Conservation (phyloP, 345 rosid species). For the Abelmoschus esculentus region DNA sequence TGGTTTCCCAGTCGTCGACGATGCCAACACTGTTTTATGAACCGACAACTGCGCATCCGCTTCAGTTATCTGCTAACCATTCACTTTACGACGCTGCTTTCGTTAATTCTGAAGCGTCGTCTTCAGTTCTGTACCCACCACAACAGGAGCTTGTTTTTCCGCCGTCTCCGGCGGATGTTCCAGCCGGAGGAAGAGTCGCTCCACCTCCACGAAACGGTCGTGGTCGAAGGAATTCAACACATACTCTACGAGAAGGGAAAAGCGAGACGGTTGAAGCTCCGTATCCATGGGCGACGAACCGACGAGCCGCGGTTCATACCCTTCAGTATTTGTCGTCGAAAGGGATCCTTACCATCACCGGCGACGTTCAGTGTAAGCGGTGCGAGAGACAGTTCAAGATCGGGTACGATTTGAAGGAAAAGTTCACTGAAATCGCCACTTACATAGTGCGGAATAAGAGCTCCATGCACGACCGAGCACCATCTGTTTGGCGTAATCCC, state of each 20-base stretch:
- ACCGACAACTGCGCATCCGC: not conserved
- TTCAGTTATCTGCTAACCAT: conserved; percentile 11
- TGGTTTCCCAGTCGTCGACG: not conserved
- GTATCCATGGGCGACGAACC: conserved; percentile 61
- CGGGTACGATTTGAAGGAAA: conserved; percentile 42
- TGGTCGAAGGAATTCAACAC: conserved; percentile 21
- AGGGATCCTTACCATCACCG: conserved; percentile 28
- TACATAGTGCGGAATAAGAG: conserved; percentile 22
- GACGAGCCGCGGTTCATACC: conserved; percentile 42
- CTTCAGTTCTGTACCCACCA: not conserved
- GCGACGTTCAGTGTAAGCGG: conserved; percentile 57
- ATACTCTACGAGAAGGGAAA: conserved; percentile 19
- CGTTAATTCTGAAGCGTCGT: not conserved
- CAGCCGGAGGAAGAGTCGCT: not conserved
- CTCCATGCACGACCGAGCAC: conserved; percentile 65
- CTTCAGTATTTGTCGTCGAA: conserved; percentile 32
- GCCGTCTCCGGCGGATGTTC: not conserved
- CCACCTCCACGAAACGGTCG: conserved; percentile 6
- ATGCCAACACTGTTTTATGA: not conserved
- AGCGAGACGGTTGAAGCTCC: conserved; percentile 32
- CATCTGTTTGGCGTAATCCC: conserved; percentile 48
- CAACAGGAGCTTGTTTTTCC: not conserved
- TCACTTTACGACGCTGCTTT: not conserved
- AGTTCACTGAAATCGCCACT: conserved; percentile 34
- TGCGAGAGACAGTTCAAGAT: conserved; percentile 45